A percentile compares a stretch with the other conserved stretches of the same genome.
Evolutionary conservation across 2,329 filamentous ascomycete species (phyloP).

Genomic region (Rosellinia necatrix): DNA sequence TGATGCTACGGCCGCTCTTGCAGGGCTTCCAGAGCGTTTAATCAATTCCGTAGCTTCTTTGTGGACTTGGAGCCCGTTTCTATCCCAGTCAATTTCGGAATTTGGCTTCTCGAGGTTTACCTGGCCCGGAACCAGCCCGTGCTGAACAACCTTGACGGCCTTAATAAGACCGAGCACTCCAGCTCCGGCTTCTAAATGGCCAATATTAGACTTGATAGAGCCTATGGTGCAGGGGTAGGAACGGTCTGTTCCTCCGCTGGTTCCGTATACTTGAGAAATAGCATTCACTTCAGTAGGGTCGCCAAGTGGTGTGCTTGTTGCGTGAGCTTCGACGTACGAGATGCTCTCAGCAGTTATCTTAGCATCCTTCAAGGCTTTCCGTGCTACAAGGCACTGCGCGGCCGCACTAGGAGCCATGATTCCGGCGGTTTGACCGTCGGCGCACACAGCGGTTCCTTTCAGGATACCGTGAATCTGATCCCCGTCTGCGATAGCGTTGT

Average conservation of each 20-base stretch:
- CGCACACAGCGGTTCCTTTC: slow-evolving; percentile 1
- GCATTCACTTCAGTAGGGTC: slow-evolving; percentile 6
- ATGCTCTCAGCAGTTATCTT: background rate
- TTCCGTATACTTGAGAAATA: background rate
- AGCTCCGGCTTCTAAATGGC: slow-evolving; percentile 40
- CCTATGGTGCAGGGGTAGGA: slow-evolving; percentile 33
- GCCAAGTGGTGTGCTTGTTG: slow-evolving; percentile 8
- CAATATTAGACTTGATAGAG: slow-evolving; percentile 41
- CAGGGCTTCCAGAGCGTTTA: background rate
- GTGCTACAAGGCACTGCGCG: slow-evolving; percentile 1
- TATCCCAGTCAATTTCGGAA: slow-evolving; percentile 39
- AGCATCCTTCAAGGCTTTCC: background rate
- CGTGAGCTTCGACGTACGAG: slow-evolving; percentile 11
- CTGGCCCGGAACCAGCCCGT: slow-evolving; percentile 40
- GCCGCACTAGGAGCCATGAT: slow-evolving; percentile 10
- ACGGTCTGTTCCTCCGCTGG: slow-evolving; percentile 19
- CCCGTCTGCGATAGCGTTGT: background rate
- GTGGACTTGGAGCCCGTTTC: slow-evolving; percentile 32
- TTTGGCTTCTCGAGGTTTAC: slow-evolving; percentile 43
- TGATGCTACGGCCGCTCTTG: slow-evolving; percentile 2
- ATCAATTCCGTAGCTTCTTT: background rate
- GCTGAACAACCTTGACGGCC: slow-evolving; percentile 32
- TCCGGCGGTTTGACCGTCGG: slow-evolving; percentile 10
- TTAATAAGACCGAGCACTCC: slow-evolving; percentile 38
- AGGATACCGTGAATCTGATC: slow-evolving; percentile 5